Evolutionary conservation across 2,329 filamentous ascomycete species (phyloP).

Genomic region (Colletotrichum gloeosporioides): DNA sequence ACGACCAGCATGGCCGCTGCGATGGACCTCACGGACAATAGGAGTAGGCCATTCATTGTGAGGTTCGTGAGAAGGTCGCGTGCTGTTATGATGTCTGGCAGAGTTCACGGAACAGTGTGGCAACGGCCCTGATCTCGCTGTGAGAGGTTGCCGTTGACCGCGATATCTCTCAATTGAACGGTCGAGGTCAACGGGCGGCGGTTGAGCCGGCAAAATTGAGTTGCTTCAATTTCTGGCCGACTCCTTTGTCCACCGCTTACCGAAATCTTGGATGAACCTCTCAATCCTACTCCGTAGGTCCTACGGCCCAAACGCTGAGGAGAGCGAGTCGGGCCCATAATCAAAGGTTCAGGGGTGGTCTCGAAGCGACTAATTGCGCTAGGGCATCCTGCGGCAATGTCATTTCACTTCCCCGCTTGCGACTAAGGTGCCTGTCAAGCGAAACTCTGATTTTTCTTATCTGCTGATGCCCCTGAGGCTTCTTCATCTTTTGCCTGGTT

Average conservation of each 20-base stretch:
- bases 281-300: background rate
- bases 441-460: background rate
- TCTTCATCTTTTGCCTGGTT: background rate
- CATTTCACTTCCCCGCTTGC: background rate
- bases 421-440: background rate
- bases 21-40: background rate
- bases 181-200: background rate
- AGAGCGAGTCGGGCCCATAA: background rate
- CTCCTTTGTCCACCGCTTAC: background rate
- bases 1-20: background rate
- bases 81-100: background rate
- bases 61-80: background rate
- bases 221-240: background rate
- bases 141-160: background rate
- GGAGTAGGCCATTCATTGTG: background rate
- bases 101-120: background rate
- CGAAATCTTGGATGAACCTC: background rate
- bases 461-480: background rate
- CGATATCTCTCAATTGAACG: background rate
- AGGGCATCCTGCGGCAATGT: background rate
- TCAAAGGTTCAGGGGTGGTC: background rate
- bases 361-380: background rate
- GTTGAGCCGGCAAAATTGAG: background rate
- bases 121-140: background rate
- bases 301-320: background rate